Percentiles rank a stretch among this genome's conserved stretches.
These are phyloP conservation scores for Stagonosporopsis cucurbitacearum DNA, from an alignment of 2,329 filamentous ascomycete genomes.

Conservation along the genomic window DNA sequence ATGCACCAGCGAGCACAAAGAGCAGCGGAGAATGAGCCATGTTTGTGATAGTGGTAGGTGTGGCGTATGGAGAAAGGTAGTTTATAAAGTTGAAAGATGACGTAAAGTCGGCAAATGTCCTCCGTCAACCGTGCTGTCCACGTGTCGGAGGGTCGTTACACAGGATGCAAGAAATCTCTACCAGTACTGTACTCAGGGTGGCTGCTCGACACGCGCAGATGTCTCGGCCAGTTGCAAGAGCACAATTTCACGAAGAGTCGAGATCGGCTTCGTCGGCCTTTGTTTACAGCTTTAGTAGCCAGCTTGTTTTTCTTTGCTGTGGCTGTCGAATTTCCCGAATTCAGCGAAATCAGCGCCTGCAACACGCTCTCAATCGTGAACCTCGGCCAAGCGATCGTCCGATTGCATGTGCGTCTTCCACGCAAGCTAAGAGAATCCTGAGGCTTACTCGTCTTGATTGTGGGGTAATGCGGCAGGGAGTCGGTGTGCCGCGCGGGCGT, in stretches of 20 bases:
- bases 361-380: not conserved
- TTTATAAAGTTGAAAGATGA: not conserved
- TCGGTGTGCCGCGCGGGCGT: not conserved
- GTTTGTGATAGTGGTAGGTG: not conserved
- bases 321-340: not conserved
- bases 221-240: not conserved
- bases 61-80: not conserved
- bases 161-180: not conserved
- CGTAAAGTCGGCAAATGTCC: not conserved
- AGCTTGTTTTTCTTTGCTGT: not conserved
- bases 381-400: conserved; percentile 2
- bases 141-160: not conserved
- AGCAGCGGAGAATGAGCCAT: conserved; percentile 38
- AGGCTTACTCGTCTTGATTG: conserved; percentile 3
- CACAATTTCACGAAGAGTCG: not conserved
- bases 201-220: not conserved
- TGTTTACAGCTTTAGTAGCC: not conserved
- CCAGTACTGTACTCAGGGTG: too few species aligned
- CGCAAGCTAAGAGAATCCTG: not conserved
- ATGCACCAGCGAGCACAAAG: conserved; percentile 38
- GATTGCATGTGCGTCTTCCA: not conserved
- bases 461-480: conserved; percentile 5
- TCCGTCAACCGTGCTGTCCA: not conserved
- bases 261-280: not conserved
- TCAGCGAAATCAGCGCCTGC: not conserved